Evolutionary conservation across 176 grass and related monocot species (phyloP), one percentile per base, ranked within the genome.

Genomic region (Musa itinerans): DNA sequence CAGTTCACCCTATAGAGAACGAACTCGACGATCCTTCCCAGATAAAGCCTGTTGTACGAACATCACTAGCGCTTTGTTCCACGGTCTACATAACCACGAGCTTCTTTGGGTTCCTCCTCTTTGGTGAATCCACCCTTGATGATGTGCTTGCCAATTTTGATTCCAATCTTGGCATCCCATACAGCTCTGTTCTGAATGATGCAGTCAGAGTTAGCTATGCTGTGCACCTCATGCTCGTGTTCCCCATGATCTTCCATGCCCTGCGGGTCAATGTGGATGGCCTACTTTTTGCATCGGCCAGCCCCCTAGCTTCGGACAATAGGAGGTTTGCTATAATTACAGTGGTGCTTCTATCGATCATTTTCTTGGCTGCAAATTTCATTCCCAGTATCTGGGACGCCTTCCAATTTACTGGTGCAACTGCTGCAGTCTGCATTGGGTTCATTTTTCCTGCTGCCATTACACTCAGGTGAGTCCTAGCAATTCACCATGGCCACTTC

Each of bases 351-450:
- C 86, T 98, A 14, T 79, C 85, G 14, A 86, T 89, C 26, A 90
- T 98, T 78, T 98, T 98, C 71, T 62, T 83, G 63, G 87, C 80
- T 11, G 90, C 94, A 15, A 98, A 91, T 78, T 98, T 98, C 53
- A 84, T 98, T 83, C 94, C 94, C 20, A 98, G 90, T 24, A 98
- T 98, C 50, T 98, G 94, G 94, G 94, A 98, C 78, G 94, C 86
- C 56, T 98, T 98, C 66, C 94, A 98, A 54, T 90, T 98, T 72
- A 98, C 94, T 1, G 94, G 94, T 51, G 94, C 94, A 52, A 98
- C 94, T 71, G 90, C 94, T 85, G 90, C 94, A 78, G 94, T 98
- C 52, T 98, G 94, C 74, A 93, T 98, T 43, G 94, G 76, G 64
- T 98, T 93, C 71, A 93, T 93, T 82, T 98, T 98, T 65, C 94